Conservation (phyloP, 208 protist species). For the Trichomonas tenax region DNA sequence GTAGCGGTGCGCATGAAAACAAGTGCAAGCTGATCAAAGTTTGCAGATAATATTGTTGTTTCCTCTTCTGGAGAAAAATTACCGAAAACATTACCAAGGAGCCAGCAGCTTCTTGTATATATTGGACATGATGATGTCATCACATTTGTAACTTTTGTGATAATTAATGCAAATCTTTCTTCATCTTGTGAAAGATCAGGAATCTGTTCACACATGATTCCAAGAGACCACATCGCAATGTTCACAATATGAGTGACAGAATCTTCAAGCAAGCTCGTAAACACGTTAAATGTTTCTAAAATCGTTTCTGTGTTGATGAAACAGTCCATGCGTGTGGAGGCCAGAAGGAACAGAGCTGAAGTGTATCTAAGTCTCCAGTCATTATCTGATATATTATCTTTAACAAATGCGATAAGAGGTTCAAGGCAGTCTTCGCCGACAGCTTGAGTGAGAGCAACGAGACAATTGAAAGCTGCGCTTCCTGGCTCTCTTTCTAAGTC, state of each 20-base stretch:
- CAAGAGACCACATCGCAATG: neutral
- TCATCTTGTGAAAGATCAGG: neutral
- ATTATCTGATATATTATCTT: neutral
- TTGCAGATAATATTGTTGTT: neutral
- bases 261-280: neutral
- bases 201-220: neutral
- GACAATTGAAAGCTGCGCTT: neutral
- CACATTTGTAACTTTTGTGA: neutral
- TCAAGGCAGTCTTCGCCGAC: neutral
- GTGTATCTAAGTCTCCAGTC: neutral
- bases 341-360: neutral
- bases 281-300: neutral
- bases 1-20: neutral
- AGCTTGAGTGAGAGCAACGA: neutral
- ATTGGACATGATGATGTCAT: neutral
- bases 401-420: neutral
- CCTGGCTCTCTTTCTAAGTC: neutral
- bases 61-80: neutral
- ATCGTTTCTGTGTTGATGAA: neutral
- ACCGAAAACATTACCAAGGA: neutral
- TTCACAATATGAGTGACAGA: neutral
- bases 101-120: neutral
- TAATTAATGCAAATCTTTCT: neutral
- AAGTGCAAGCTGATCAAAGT: neutral
- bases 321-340: neutral